Conservation (phyloP, 495 filamentous ascomycete genomes). For the Hypoxylon lienhwacheense region DNA sequence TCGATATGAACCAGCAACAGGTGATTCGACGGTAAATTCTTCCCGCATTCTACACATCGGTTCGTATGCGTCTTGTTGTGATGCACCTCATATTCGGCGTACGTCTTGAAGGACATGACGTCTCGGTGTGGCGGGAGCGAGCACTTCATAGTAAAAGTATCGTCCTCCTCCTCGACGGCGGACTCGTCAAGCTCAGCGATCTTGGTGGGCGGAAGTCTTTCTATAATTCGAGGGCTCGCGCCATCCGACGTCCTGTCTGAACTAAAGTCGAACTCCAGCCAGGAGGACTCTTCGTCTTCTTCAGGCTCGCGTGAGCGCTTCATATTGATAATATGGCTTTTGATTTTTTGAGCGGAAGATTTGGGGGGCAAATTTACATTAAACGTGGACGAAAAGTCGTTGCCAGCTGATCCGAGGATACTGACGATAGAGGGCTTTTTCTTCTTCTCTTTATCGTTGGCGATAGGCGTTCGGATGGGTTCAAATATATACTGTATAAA, state of each 20-base stretch:
- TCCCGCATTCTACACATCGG: constrained; percentile 78
- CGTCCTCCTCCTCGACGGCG: constrained; percentile 34
- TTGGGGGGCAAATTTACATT: constrained; percentile 41
- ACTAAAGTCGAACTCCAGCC: constrained; percentile 22
- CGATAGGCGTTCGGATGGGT: constrained; percentile 2
- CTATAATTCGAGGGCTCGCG: constrained; percentile 18
- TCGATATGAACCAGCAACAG: constrained; percentile 84
- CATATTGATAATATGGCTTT: constrained; percentile 39
- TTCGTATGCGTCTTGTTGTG: constrained; percentile 81
- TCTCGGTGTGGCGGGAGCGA: constrained; percentile 76
- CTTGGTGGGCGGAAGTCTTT: constrained; percentile 39
- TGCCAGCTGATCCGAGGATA: not conserved
- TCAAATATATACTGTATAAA: too few relatives aligned
- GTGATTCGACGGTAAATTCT: constrained; percentile 71
- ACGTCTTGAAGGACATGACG: constrained; percentile 67
- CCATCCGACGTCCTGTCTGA: constrained; percentile 11
- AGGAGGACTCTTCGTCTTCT: constrained; percentile 39
- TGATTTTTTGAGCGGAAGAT: constrained; percentile 5
- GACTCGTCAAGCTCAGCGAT: constrained; percentile 48
- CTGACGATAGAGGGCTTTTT: constrained; percentile 1
- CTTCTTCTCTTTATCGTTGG: constrained; percentile 2
- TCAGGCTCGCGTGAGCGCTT: constrained; percentile 58
- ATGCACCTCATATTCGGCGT: constrained; percentile 84
- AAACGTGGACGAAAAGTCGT: not conserved
- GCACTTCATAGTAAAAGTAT: constrained; percentile 65